phyloP scores from a whole-genome alignment of 1,139 yeast genomes.

The Meyerozyma smithsonii region DNA sequence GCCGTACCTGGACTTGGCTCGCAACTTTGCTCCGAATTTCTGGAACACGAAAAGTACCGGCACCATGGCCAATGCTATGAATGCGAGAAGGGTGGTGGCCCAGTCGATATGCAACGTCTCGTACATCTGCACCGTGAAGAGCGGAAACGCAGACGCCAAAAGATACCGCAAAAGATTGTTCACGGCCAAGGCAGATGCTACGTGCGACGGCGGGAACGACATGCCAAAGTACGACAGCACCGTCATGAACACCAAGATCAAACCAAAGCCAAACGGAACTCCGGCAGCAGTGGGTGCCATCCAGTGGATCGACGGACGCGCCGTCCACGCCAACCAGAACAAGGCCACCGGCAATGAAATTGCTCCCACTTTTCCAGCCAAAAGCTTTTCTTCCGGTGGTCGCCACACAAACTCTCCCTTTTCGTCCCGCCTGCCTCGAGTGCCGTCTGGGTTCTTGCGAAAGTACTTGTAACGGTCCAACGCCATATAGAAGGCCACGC shows the following conservation, averaged over 20 bases:
- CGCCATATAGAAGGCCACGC: conserved; percentile 45
- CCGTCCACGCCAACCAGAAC: conserved; percentile 84
- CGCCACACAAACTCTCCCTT: conserved; percentile 45
- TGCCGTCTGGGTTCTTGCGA: conserved; percentile 60
- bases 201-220: conserved; percentile 68
- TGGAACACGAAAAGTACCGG: conserved; percentile 46
- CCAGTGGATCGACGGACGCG: conserved; percentile 64
- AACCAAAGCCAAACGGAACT: conserved; percentile 70
- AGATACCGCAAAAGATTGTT: conserved; percentile 66
- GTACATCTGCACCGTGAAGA: conserved; percentile 44
- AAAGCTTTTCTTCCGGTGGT: conserved; percentile 33
- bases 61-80: conserved; percentile 29
- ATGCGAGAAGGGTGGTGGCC: conserved; percentile 36
- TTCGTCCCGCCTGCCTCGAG: conserved; percentile 51
- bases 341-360: conserved; percentile 61
- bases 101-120: conserved; percentile 31
- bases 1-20: conserved; percentile 54
- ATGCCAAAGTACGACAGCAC: conserved; percentile 67
- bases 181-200: conserved; percentile 79
- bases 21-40: conserved; percentile 49
- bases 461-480: conserved; percentile 46
- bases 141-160: conserved; percentile 56
- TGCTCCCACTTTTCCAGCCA: conserved; percentile 55
- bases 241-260: conserved; percentile 68
- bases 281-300: conserved; percentile 75